Base-by-base conservation (phyloP, 176 grass and related monocot species). In the Oryza longistaminata region DNA sequence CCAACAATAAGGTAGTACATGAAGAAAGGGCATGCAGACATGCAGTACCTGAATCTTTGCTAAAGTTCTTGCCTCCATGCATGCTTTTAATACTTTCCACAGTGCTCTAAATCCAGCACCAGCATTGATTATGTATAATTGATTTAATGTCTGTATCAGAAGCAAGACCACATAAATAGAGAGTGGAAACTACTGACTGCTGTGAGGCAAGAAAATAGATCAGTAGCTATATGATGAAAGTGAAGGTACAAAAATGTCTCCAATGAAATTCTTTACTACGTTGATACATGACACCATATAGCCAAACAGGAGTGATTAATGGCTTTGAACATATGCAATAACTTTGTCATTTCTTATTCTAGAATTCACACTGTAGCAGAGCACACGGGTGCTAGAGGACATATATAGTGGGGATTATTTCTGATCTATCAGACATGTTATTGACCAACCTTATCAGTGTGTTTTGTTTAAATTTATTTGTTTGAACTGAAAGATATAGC, bases 71-170 rank as follows among this genome's bases (percentile, higher is more conserved):
- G 85, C 83, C 66, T 95, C 96, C 82, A 98, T 85, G 86, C 95
- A 98, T 83, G 87, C 70, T 88, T 88, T 88, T 66, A 98, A 64
- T 71, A 93, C 87, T 87, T 70, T 98, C 96, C 96, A 98, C 64
- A 98, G 79, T 65, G 88, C 89, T 90, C 83, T 98, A 92, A 98
- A 98, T 86, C 91, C 93, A 80, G 89, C 84, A 89, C 96, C 96
- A 89, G 96, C 96, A 83, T 95, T 98, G 80, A 98, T 90, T 89
- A 98, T 93, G 64, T 87, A 98, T 82, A 98, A 87, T 87, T 92
- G 85, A 87, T 95, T 88, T 85, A 98, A 80, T 76, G 91, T 98
- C 96, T 98, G 87, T 29, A 92, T 3, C 64, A 61, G 50, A 64
- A 92, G 62, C 29, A 89, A 50, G 52, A 66, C 45, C 37, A 40